A percentile compares a stretch with the other conserved stretches of the same genome.
phyloP scores from a whole-genome alignment of 1,284 basidiomycete species.

The Acaromyces ingoldii region DNA sequence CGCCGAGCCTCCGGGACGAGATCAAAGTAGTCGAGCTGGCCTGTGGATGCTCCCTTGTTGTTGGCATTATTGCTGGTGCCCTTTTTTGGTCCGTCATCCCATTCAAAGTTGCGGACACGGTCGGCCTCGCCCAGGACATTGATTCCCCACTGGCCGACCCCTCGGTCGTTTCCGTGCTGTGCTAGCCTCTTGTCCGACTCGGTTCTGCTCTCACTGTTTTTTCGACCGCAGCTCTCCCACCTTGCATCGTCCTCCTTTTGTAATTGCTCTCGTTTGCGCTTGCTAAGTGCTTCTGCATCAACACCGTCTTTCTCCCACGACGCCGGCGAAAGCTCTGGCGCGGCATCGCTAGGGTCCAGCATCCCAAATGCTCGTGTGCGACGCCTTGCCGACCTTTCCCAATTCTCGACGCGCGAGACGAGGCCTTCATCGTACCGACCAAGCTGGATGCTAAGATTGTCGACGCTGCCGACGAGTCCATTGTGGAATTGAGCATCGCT shows the following conservation, averaged over 20 bases:
- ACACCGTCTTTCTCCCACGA: not conserved
- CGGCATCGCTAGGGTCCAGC: conserved; percentile 22
- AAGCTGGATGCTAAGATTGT: conserved; percentile 26
- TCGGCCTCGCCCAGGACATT: conserved; percentile 32
- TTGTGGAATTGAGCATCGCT: no score
- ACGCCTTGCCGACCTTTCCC: conserved; percentile 32
- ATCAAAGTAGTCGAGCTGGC: conserved; percentile 19
- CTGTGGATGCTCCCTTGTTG: not conserved
- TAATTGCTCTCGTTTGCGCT: not conserved
- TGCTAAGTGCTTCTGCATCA: not conserved
- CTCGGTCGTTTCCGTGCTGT: conserved; percentile 9
- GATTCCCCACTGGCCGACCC: conserved; percentile 33
- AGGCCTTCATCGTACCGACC: conserved; percentile 26
- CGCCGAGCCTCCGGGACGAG: conserved; percentile 8
- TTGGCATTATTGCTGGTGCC: not conserved
- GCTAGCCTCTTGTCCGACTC: not conserved
- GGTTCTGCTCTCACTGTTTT: not conserved
- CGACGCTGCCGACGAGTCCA: not conserved
- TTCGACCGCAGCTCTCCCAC: not conserved
- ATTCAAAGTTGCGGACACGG: conserved; percentile 29
- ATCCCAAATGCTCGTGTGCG: conserved; percentile 26
- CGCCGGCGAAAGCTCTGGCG: conserved; percentile 10
- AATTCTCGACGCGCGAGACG: conserved; percentile 26
- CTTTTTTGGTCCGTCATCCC: conserved; percentile 18
- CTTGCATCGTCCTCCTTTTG: not conserved